A percentile compares a stretch with the other conserved stretches of the same genome.
These are phyloP conservation scores for Saccharata proteae DNA, from an alignment of 2,329 filamentous ascomycete genomes.

Conservation along the genomic window DNA sequence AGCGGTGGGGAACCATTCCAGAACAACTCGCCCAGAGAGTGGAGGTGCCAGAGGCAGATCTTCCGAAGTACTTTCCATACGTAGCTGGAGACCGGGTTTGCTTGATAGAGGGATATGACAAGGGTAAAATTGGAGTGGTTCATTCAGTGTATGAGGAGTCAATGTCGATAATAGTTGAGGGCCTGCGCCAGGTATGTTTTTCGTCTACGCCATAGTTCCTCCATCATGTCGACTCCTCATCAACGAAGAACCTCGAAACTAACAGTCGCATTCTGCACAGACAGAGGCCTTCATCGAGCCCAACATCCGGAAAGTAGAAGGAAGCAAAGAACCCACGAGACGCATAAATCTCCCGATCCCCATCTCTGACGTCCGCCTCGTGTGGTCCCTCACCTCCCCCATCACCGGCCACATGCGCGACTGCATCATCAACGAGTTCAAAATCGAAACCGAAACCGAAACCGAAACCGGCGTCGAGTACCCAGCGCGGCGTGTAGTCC, in stretches of 20 bases:
- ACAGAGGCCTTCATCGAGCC: conserved; percentile 30
- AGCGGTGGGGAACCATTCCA: conserved; percentile 47
- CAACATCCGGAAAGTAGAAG: conserved; percentile 28
- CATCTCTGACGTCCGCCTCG: conserved; percentile 65
- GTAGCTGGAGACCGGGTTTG: conserved; percentile 65
- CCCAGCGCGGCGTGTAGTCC: conserved; percentile 24
- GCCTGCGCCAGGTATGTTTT: conserved; percentile 29
- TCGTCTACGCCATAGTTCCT: neutral
- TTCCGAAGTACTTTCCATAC: conserved; percentile 20
- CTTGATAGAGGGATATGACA: conserved; percentile 63
- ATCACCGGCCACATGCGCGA: conserved; percentile 55
- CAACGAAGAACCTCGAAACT: neutral
- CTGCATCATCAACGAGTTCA: conserved; percentile 23
- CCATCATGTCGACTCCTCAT: neutral
- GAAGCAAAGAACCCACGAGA: conserved; percentile 30
- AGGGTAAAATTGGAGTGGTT: conserved; percentile 73
- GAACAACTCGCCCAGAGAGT: conserved; percentile 18
- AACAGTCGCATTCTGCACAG: conserved; percentile 13
- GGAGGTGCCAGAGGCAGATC: conserved; percentile 24
- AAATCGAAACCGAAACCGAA: conserved; percentile 19
- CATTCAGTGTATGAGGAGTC: conserved; percentile 34
- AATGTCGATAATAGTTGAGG: conserved; percentile 23
- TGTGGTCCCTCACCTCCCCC: conserved; percentile 60
- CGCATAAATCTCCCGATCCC: conserved; percentile 46
- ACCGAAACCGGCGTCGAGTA: conserved; percentile 12